Evolutionary conservation across 176 grass and related monocot genomes (phyloP).

Genomic region (Oryza nivara): DNA sequence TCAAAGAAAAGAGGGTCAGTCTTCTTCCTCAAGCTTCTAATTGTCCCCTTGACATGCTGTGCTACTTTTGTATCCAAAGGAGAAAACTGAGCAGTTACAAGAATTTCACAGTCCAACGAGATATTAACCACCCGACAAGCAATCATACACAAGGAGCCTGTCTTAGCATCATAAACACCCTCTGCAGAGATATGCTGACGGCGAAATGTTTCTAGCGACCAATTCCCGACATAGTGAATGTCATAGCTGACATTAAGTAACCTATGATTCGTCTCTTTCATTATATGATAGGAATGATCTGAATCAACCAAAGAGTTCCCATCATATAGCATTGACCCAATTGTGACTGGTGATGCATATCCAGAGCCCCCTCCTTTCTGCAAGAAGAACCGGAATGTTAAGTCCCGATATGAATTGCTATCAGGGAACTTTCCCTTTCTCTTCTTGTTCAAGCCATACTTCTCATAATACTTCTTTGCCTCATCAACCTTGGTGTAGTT

Average conservation of each 20-base stretch:
- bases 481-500: constrained; percentile 72
- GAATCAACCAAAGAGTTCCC: constrained; percentile 31
- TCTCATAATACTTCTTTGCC: constrained; percentile 50
- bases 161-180: constrained; percentile 74
- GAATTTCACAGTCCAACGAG: constrained; percentile 56
- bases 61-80: constrained; percentile 52
- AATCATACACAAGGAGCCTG: constrained; percentile 72
- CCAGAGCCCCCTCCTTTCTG: constrained; percentile 47
- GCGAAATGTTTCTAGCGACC: constrained; percentile 49
- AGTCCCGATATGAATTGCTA: constrained; percentile 50
- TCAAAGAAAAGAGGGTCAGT: constrained; percentile 78
- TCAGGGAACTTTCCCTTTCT: constrained; percentile 68
- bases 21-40: constrained; percentile 68
- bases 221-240: constrained; percentile 57
- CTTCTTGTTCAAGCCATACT: constrained; percentile 41
- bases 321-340: constrained; percentile 61
- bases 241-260: constrained; percentile 71
- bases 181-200: constrained; percentile 59
- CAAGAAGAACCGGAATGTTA: constrained; percentile 52
- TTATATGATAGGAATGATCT: background rate
- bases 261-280: background rate
- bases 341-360: constrained; percentile 57
- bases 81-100: constrained; percentile 69
- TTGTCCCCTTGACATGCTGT: constrained; percentile 55
- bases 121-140: constrained; percentile 56